These are phyloP conservation scores for Jackrogersella minutella DNA, from an alignment of 495 filamentous ascomycete genomes.

Conservation along the genomic window DNA sequence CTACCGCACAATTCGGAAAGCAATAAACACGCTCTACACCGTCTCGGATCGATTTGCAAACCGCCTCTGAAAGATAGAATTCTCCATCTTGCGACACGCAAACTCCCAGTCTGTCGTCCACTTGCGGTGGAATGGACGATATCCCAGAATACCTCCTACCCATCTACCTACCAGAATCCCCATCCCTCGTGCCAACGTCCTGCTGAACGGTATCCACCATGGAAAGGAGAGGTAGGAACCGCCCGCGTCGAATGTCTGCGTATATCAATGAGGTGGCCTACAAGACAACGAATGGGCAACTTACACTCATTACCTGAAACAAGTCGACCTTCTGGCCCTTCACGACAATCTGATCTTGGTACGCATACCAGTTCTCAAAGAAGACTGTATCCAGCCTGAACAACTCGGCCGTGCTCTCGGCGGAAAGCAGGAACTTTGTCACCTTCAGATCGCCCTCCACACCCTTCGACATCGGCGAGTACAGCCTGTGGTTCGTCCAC, in stretches of 20 bases:
- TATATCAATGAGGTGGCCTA: slow-evolving; percentile 2
- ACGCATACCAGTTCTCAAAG: slow-evolving; percentile 65
- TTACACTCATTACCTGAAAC: slow-evolving; percentile 57
- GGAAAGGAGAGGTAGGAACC: slow-evolving; percentile 57
- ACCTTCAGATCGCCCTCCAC: slow-evolving; percentile 27
- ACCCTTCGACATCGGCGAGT: slow-evolving; percentile 37
- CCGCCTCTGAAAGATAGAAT: slow-evolving; percentile 48
- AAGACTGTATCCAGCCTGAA: slow-evolving; percentile 57
- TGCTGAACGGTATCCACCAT: slow-evolving; percentile 56
- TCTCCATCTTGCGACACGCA: slow-evolving; percentile 57
- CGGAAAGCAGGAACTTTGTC: slow-evolving; percentile 45
- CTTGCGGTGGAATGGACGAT: slow-evolving; percentile 58
- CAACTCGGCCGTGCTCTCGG: slow-evolving; percentile 40
- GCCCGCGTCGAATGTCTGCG: slow-evolving; percentile 58
- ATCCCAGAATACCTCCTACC: slow-evolving; percentile 60
- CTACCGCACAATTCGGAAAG: background rate
- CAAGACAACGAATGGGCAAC: slow-evolving; percentile 12
- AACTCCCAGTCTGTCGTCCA: slow-evolving; percentile 63
- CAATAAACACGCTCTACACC: slow-evolving; percentile 2
- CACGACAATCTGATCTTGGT: slow-evolving; percentile 58
- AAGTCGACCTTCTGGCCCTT: slow-evolving; percentile 50
- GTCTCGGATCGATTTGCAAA: slow-evolving; percentile 38
- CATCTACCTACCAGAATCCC: slow-evolving; percentile 59
- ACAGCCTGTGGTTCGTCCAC: slow-evolving; percentile 53
- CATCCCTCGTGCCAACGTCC: slow-evolving; percentile 44